Evolutionary conservation across 768 basidiomycete species (phyloP), one percentile per base, ranked within the genome.

Genomic region (Tylopilus vinaceipallidus): DNA sequence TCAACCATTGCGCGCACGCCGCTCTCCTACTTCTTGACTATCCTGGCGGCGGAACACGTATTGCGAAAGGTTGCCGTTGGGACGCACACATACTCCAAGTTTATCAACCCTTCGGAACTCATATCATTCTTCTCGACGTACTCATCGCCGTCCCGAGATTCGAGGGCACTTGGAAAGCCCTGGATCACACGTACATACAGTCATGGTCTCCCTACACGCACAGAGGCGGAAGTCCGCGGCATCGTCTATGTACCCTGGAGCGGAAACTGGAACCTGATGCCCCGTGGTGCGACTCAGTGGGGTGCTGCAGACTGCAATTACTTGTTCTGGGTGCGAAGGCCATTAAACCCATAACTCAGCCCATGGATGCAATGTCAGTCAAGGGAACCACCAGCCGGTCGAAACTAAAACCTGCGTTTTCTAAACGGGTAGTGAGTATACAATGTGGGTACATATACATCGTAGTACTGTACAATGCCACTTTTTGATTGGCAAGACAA

Each of bases 1-100:
- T 98, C 95, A 12, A 98, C 95, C 13, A 89, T 99, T 55, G 84
- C 95, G 0, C 89, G 97, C 33, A 88, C 86, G 10, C 83, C 85
- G 4, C 74, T 90, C 35, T 71, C 87, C n/a, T 82, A 82, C 57
- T 66, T 87, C 42, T 65, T 89, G 29, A 84, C 86, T 5, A 84
- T 90, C 53, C 72, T 84, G 39, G 69, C 91, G 29, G 95, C 95
- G 2, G 95, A 99, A 68, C 72, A 90, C 38, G 65, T 93, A 50
- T 73, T 95, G 14, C 75, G 86, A 3, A 78, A 89, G 61, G 97
- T 98, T 45, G 73, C 86, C 0, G 78, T 76, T 3, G 93, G 95
- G 9, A 98, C 97, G 10, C 97, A 99, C 69, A 92, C 91, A 0
- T 87, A 90, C 65, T 77, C 82, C 36, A 98, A 99, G 68, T 99